Conservation (phyloP, 75 land plant species). For the Picea glauca region DNA sequence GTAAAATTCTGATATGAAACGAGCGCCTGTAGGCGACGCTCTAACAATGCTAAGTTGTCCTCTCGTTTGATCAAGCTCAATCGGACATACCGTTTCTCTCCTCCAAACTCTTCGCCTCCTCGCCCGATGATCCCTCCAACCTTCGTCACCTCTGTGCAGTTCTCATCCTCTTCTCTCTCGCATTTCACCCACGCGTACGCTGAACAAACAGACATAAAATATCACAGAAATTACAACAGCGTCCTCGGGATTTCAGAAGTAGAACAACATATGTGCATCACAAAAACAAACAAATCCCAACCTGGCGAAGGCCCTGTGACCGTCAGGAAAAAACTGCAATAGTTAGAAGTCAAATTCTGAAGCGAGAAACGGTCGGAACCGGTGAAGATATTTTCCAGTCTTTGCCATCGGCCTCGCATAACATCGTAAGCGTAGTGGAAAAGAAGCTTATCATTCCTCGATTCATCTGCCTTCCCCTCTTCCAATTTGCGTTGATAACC, state of each 20-base stretch:
- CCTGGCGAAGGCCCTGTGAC: background rate
- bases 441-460: too few relatives aligned
- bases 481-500: background rate
- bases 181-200: constrained; percentile 75
- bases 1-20: background rate
- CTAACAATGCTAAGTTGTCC: constrained; percentile 15
- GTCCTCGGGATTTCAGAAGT: background rate
- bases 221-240: too few relatives aligned
- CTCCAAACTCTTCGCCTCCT: constrained; percentile 26
- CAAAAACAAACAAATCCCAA: background rate
- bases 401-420: background rate
- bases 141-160: constrained; percentile 26
- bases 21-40: constrained; percentile 3
- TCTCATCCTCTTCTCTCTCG: constrained; percentile 38
- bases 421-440: too few relatives aligned
- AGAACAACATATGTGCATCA: too few relatives aligned
- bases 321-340: background rate
- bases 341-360: background rate
- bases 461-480: background rate
- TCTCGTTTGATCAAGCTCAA: constrained; percentile 27
- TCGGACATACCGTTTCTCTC: constrained; percentile 22
- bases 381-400: background rate
- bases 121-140: constrained; percentile 38
- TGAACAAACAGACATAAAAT: constrained; percentile 7
- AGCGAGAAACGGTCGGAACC: background rate